phyloP scores from a whole-genome alignment of 1,284 basidiomycete species.

The Trametes polyzona region DNA sequence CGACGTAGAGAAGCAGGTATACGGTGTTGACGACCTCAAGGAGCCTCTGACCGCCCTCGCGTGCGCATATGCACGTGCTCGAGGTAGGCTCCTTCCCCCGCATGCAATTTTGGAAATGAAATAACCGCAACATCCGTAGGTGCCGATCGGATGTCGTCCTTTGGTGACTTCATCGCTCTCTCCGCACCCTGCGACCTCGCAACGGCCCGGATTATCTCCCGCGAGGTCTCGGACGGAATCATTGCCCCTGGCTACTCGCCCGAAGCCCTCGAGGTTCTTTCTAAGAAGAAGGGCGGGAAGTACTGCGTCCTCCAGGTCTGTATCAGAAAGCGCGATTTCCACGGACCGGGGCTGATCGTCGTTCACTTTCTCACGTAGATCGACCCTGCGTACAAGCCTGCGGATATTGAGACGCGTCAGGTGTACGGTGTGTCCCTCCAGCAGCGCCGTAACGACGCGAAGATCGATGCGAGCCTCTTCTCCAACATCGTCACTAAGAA shows the following conservation, averaged over 20 bases:
- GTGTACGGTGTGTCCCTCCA: slow-evolving; percentile 94
- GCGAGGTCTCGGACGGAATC: slow-evolving; percentile 98
- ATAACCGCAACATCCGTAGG: slow-evolving; percentile 45
- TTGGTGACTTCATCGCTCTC: slow-evolving; percentile 98
- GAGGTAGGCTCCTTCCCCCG: slow-evolving; percentile 55
- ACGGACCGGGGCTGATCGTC: not conserved
- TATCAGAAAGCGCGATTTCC: not conserved
- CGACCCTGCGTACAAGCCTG: slow-evolving; percentile 79
- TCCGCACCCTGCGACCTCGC: slow-evolving; percentile 92
- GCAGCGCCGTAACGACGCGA: slow-evolving; percentile 91
- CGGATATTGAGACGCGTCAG: slow-evolving; percentile 88
- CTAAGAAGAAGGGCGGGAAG: slow-evolving; percentile 98
- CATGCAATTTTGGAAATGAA: not conserved
- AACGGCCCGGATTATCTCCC: slow-evolving; percentile 95
- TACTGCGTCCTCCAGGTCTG: slow-evolving; percentile 94
- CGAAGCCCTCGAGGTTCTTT: slow-evolving; percentile 89
- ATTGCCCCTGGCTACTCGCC: slow-evolving; percentile 93
- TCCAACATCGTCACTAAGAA: slow-evolving; percentile 88
- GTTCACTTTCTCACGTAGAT: slow-evolving; percentile 61
- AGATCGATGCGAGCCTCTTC: slow-evolving; percentile 86
- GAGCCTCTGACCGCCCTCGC: slow-evolving; percentile 89
- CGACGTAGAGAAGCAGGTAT: slow-evolving; percentile 91
- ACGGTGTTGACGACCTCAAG: slow-evolving; percentile 95
- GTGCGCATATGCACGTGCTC: slow-evolving; percentile 93
- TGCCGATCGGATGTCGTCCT: slow-evolving; percentile 99